Percentiles rank a stretch among this genome's conserved stretches.
These are phyloP conservation scores for Euphorbia peplus DNA, from an alignment of 345 rosid genomes.

Conservation along the genomic window DNA sequence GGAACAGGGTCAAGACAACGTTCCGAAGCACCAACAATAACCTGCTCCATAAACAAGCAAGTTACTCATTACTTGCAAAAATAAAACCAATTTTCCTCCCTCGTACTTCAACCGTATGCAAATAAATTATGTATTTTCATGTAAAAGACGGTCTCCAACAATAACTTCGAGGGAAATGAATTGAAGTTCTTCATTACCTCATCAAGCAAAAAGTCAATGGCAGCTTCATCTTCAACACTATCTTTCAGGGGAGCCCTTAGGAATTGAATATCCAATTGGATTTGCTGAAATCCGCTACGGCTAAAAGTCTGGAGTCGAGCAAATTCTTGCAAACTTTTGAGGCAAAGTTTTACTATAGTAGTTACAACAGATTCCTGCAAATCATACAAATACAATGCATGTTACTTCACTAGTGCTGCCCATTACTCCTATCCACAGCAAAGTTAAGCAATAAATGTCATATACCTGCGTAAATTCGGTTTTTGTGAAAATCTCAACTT, in stretches of 20 bases:
- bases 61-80: not conserved
- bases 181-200: slow-evolving; percentile 55
- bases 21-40: slow-evolving; percentile 88
- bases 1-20: slow-evolving; percentile 92
- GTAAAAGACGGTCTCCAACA: not conserved
- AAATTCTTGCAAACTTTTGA: slow-evolving; percentile 92
- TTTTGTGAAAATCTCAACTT: slow-evolving; percentile 94
- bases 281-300: slow-evolving; percentile 97
- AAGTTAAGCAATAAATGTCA: slow-evolving; percentile 4
- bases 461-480: slow-evolving; percentile 94
- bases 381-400: slow-evolving; percentile 15
- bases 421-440: slow-evolving; percentile 12
- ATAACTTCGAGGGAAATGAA: not conserved
- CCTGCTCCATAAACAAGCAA: slow-evolving; percentile 42
- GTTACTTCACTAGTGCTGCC: slow-evolving; percentile 11
- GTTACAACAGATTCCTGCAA: slow-evolving; percentile 85
- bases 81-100: not conserved
- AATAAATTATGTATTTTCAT: not conserved
- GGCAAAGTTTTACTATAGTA: slow-evolving; percentile 68
- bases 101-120: not conserved
- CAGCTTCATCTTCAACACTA: slow-evolving; percentile 78
- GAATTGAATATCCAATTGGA: slow-evolving; percentile 93
- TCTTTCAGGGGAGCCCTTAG: slow-evolving; percentile 70
- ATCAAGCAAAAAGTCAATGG: slow-evolving; percentile 84
- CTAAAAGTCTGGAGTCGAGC: slow-evolving; percentile 90